Evolutionary conservation across 2,329 filamentous ascomycete genomes (phyloP).

Genomic region (Venturia asperata): DNA sequence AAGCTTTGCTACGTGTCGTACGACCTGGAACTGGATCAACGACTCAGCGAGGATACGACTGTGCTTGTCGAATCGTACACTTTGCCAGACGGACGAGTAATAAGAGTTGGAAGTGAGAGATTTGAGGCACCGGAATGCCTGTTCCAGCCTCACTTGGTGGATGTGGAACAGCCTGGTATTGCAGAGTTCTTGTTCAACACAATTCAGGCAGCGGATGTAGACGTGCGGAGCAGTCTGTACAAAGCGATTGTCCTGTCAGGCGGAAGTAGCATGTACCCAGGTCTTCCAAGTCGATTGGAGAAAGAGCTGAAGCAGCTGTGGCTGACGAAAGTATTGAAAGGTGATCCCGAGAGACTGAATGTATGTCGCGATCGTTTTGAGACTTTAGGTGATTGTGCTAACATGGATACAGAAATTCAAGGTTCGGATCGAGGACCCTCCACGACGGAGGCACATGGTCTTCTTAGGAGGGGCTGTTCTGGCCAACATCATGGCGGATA

Average conservation of each 20-base stretch:
- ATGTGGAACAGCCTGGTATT: slow-evolving; percentile 94
- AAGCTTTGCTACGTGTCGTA: slow-evolving; percentile 99
- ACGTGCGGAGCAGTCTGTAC: slow-evolving; percentile 87
- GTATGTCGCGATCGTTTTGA: slow-evolving; percentile 25
- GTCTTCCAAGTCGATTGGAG: slow-evolving; percentile 85
- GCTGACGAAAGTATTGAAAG: slow-evolving; percentile 83
- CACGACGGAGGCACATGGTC: slow-evolving; percentile 96
- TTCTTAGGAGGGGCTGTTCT: slow-evolving; percentile 94
- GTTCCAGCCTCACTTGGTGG: slow-evolving; percentile 96
- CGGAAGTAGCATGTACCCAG: slow-evolving; percentile 98
- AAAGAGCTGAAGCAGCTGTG: slow-evolving; percentile 99
- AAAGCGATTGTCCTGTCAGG: slow-evolving; percentile 96
- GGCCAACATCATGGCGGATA: slow-evolving; percentile 98
- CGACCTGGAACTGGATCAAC: slow-evolving; percentile 92
- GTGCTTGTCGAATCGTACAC: slow-evolving; percentile 97
- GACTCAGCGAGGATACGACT: slow-evolving; percentile 93
- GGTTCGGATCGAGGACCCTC: slow-evolving; percentile 96
- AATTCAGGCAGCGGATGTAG: slow-evolving; percentile 91
- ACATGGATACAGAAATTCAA: slow-evolving; percentile 72
- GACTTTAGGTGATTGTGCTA: background rate
- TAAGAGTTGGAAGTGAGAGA: slow-evolving; percentile 90
- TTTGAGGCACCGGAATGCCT: slow-evolving; percentile 98
- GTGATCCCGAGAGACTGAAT: slow-evolving; percentile 84
- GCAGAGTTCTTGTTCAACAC: slow-evolving; percentile 98
- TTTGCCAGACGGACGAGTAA: slow-evolving; percentile 89